Evolutionary conservation across 805 yeast genomes (phyloP).

Genomic region (Babjeviella inositovora): DNA sequence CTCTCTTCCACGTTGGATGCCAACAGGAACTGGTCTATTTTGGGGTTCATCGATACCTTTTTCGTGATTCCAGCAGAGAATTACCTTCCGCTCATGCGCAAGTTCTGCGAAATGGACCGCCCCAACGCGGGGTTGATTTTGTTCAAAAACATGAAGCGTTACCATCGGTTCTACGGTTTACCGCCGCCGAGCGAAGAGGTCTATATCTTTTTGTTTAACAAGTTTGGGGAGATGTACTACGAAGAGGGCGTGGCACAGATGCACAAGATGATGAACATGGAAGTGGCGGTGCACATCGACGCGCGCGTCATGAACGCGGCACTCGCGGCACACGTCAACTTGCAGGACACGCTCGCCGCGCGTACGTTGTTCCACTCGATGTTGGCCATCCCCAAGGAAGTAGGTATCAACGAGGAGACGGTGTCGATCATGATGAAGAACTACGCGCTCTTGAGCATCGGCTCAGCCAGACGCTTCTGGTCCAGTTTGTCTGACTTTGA

Average conservation of each 20-base stretch:
- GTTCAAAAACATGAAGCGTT: conserved; percentile 41
- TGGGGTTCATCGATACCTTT: conserved; percentile 35
- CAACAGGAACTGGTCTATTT: too few relatives aligned
- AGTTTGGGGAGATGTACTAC: conserved; percentile 41
- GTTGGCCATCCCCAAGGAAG: conserved; percentile 27
- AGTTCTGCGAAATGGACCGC: conserved; percentile 33
- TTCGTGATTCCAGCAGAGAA: conserved; percentile 42
- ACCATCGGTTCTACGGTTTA: conserved; percentile 35
- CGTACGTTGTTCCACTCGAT: conserved; percentile 46
- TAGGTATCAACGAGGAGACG: conserved; percentile 47
- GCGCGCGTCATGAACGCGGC: conserved; percentile 42
- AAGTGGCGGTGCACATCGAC: conserved; percentile 35
- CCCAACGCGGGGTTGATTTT: conserved; percentile 48
- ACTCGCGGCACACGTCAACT: conserved; percentile 44
- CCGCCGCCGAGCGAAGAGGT: conserved; percentile 36
- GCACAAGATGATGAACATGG: conserved; percentile 51
- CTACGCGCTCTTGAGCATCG: conserved; percentile 32
- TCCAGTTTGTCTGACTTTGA: conserved; percentile 32
- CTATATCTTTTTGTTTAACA: conserved; percentile 41
- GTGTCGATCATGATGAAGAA: conserved; percentile 52
- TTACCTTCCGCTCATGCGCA: conserved; percentile 40
- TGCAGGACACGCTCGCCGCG: conserved; percentile 38
- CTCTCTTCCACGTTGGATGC: too few relatives aligned
- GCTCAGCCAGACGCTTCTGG: conserved; percentile 48
- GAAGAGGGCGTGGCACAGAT: conserved; percentile 52